A percentile compares a stretch with the other conserved stretches of the same genome.
Evolutionary conservation across 177 flowering plant genomes (phyloP).

Genomic region (Vitis hybrid): DNA sequence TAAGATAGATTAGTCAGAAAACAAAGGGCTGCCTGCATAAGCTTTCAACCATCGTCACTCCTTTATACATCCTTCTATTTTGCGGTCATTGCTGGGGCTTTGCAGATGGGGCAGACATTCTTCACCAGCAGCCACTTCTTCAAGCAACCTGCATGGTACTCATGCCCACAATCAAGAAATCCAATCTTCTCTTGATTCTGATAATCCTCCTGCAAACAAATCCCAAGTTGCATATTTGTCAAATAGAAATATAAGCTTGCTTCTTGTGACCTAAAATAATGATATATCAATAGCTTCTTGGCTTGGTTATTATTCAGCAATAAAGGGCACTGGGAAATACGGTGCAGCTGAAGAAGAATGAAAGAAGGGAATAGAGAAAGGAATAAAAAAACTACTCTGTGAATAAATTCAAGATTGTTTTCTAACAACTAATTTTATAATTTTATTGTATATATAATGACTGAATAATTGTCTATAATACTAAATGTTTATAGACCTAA

Average conservation of each 20-base stretch:
- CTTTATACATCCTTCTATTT: conserved; percentile 3
- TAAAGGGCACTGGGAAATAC: too few relatives aligned
- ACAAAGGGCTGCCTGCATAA: background rate
- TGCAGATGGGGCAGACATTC: conserved; percentile 49
- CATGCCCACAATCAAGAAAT: conserved; percentile 38
- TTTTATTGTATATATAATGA: too few relatives aligned
- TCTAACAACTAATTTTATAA: too few relatives aligned
- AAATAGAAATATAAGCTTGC: background rate
- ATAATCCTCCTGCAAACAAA: conserved; percentile 27
- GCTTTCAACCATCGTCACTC: background rate
- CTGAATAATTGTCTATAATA: too few relatives aligned
- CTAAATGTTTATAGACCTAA: too few relatives aligned
- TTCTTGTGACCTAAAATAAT: background rate
- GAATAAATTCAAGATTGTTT: too few relatives aligned
- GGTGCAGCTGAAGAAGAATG: too few relatives aligned
- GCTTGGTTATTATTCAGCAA: too few relatives aligned
- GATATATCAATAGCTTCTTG: too few relatives aligned
- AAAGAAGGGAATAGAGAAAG: too few relatives aligned
- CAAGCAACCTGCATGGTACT: conserved; percentile 39
- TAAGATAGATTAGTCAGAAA: background rate
- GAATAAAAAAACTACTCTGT: too few relatives aligned
- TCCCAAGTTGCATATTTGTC: background rate
- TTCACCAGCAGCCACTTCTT: conserved; percentile 42
- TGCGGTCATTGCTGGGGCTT: conserved; percentile 27
- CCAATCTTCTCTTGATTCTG: conserved; percentile 28